Base-by-base conservation (phyloP, 345 rosid genomes). In the Xanthoceras sorbifolium region DNA sequence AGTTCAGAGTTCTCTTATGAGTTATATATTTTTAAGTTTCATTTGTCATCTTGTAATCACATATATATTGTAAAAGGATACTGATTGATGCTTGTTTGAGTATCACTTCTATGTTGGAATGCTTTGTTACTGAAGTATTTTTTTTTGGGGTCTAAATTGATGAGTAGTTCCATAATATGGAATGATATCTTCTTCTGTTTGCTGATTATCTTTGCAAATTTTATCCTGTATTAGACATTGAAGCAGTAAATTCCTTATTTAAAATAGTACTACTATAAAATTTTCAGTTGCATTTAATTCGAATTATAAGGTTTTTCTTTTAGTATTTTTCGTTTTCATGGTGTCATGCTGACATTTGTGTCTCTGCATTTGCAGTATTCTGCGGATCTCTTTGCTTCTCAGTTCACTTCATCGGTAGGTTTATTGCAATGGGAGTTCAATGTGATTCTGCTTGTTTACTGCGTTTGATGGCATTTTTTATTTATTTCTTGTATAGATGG, bases 401-500 rank as follows among this genome's bases (percentile, higher is more conserved):
- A 80, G 64, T 80, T 76, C 66, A 32, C 52, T 32, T 72, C 77
- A 25, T 36, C 72, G 83, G 83, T 80, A 72, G 71, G 83, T 59
- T 55, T 22, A 40, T 12, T 67, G 29, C 40, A 55, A 8, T 42
- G 23, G 34, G 61, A 34, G 40, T 6, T 31, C 65, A 64, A 42
- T 67, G 17, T 67, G 5, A n/a, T 66, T 66, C 31, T 65, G 32
- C 15, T 71, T 36, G 7, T 60, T 48, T 22, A n/a, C 22, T 23
- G 60, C 31, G 23, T 25, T 61, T n/a, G 11, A 8, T 36, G 20
- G 72, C 25, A 1, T 62, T 69, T 67, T 6, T 69, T 74, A n/a
- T n/a, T n/a, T n/a, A n/a, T n/a, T n/a, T n/a, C n/a, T 61, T 68
- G 17, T 48, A 12, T 60, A 76, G 80, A 61, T 80, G 69, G 66